Evolutionary conservation across 2,329 filamentous ascomycete species (phyloP).

Genomic region (Fusarium aywerte): DNA sequence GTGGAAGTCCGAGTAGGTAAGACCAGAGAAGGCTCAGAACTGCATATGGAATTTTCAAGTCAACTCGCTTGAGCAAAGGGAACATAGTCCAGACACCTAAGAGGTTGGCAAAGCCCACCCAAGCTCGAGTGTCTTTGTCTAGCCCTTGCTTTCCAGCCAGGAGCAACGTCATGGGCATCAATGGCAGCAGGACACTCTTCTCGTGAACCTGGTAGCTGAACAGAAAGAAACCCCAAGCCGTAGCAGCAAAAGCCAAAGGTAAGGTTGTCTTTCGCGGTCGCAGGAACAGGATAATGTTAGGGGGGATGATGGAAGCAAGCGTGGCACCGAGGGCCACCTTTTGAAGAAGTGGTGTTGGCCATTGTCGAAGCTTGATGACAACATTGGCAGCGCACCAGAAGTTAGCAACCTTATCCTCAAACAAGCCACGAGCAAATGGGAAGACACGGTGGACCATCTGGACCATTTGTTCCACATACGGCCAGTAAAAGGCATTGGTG

Average conservation of each 20-base stretch:
- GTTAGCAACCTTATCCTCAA: conserved; percentile 99
- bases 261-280: conserved; percentile 81
- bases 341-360: conserved; percentile 77
- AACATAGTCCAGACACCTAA: conserved; percentile 94
- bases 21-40: conserved; percentile 90
- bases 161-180: conserved; percentile 92
- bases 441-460: conserved; percentile 95
- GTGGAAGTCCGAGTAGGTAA: conserved; percentile 88
- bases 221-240: conserved; percentile 96
- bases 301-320: conserved; percentile 77
- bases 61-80: conserved; percentile 86
- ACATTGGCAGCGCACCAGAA: conserved; percentile 96
- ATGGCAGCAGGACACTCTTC: conserved; percentile 91
- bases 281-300: conserved; percentile 82
- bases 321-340: conserved; percentile 80
- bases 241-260: conserved; percentile 82
- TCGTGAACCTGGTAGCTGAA: conserved; percentile 99
- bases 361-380: conserved; percentile 84
- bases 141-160: conserved; percentile 83
- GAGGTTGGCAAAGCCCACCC: conserved; percentile 96
- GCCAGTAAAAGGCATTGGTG: conserved; percentile 75
- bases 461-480: conserved; percentile 78
- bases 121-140: conserved; percentile 79
- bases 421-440: conserved; percentile 93
- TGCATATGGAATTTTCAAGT: conserved; percentile 83